Percentiles rank a stretch among this genome's conserved stretches.
Evolutionary conservation across 139 green algal species (phyloP).

Genomic region (Chlorella sp.): DNA sequence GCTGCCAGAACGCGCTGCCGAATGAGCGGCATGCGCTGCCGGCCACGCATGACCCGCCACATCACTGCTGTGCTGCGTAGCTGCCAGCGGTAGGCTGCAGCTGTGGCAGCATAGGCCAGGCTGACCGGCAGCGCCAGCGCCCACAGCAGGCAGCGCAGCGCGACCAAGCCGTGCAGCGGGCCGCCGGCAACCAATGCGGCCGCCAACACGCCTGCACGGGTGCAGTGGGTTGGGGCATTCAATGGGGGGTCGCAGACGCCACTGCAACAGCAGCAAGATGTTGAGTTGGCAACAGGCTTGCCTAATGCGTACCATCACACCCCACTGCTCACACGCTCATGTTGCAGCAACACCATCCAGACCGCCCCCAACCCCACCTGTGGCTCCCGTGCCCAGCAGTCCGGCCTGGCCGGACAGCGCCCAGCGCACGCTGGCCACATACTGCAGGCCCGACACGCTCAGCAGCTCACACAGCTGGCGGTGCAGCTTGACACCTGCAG

Average conservation of each 20-base stretch:
- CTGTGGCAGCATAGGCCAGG: neutral
- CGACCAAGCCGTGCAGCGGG: neutral
- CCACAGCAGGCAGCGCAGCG: neutral
- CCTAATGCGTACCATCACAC: no score
- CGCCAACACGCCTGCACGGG: conserved; percentile 15
- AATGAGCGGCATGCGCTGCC: neutral
- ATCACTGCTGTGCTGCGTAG: conserved; percentile 3
- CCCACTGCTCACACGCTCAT: no score
- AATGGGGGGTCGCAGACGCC: no score
- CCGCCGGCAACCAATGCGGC: neutral
- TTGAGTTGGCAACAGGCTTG: no score
- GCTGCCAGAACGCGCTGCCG: neutral
- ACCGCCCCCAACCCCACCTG: neutral
- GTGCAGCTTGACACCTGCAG: conserved; percentile 43
- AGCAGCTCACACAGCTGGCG: conserved; percentile 24
- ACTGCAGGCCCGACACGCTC: neutral
- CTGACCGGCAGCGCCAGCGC: neutral
- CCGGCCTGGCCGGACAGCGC: neutral
- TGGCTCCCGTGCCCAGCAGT: neutral
- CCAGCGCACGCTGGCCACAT: neutral
- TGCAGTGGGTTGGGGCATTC: no score
- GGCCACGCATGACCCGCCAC: conserved; percentile 28
- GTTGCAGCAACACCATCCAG: no score
- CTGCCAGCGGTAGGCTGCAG: conserved; percentile 21
- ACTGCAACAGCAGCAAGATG: no score